Evolutionary conservation across 2,329 filamentous ascomycete species (phyloP).

Genomic region (Talaromyces funiculosus): DNA sequence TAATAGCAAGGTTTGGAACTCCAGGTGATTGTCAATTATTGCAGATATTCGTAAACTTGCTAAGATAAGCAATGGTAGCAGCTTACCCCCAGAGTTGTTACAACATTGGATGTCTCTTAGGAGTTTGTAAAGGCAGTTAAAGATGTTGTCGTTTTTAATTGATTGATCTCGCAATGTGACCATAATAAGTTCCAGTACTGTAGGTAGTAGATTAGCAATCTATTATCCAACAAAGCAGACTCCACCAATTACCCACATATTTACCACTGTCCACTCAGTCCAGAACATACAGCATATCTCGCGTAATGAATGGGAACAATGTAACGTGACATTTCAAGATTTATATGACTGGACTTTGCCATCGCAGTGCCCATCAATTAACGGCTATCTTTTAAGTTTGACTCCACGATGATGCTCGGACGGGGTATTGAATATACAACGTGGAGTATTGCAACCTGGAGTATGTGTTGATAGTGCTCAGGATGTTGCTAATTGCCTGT

Average conservation of each 20-base stretch:
- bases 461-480: background rate
- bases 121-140: background rate
- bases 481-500: background rate
- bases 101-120: background rate
- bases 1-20: background rate
- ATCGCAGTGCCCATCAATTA: background rate
- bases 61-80: background rate
- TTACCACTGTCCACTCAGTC: background rate
- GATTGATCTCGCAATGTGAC: background rate
- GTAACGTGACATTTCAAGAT: background rate
- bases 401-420: background rate
- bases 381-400: background rate
- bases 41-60: background rate
- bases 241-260: background rate
- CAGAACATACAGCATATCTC: background rate
- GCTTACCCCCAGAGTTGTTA: background rate
- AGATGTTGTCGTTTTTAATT: background rate
- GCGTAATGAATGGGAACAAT: background rate
- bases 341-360: background rate
- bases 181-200: background rate
- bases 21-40: background rate
- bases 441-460: background rate
- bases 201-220: background rate
- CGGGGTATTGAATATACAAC: background rate
- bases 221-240: background rate